Evolutionary conservation across 768 basidiomycete genomes (phyloP).

Genomic region (Mrakia hoshinonis): DNA sequence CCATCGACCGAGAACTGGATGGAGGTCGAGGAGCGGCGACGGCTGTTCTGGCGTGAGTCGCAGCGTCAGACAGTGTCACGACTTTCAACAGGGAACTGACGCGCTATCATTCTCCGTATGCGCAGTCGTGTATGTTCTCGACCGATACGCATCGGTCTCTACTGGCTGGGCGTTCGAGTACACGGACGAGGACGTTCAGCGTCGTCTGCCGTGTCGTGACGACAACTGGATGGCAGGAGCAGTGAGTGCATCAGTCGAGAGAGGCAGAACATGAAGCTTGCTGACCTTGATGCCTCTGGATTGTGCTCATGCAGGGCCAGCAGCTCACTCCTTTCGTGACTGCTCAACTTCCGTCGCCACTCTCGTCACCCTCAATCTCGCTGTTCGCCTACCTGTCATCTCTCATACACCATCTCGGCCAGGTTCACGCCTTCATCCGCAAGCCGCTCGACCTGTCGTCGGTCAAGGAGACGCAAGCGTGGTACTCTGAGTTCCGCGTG

Average conservation of each 20-base stretch:
- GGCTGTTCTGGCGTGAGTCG: constrained; percentile 37
- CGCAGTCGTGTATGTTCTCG: constrained; percentile 37
- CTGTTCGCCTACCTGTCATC: constrained; percentile 16
- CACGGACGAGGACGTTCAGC: constrained; percentile 36
- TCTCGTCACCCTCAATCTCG: not conserved
- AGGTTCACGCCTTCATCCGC: constrained; percentile 25
- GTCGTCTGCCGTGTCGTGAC: constrained; percentile 36
- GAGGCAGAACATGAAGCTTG: too few relatives aligned
- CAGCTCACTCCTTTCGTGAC: constrained; percentile 6
- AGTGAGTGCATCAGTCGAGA: not conserved
- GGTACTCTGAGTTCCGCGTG: constrained; percentile 1
- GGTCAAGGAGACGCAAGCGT: not conserved
- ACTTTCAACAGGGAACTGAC: not conserved
- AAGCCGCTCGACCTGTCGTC: constrained; percentile 13
- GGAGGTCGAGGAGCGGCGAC: constrained; percentile 39
- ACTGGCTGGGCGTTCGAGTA: constrained; percentile 41
- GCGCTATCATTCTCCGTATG: not conserved
- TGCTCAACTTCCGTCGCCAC: not conserved
- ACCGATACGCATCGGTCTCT: constrained; percentile 40
- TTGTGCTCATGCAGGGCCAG: not conserved
- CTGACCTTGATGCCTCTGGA: too few relatives aligned
- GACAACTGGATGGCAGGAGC: constrained; percentile 28
- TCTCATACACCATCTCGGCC: constrained; percentile 18
- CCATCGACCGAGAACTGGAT: constrained; percentile 37
- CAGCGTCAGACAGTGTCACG: not conserved